These are phyloP conservation scores for Chlorella ohadii DNA, from an alignment of 139 green algal species.

Conservation along the genomic window DNA sequence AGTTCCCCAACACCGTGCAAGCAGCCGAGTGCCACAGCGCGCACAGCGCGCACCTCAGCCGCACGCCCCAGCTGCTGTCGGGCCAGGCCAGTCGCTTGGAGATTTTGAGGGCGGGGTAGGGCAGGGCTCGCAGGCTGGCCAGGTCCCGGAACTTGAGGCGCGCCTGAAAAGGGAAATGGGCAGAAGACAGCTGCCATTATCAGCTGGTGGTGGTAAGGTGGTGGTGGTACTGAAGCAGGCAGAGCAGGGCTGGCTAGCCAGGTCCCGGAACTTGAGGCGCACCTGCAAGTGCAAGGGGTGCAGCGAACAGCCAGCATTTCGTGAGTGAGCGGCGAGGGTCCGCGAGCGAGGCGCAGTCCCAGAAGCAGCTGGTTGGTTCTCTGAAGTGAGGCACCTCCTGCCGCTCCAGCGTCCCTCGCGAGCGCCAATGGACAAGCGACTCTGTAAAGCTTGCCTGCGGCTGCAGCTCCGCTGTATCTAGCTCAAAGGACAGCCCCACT, in stretches of 20 bases:
- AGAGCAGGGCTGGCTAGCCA: slow-evolving; percentile 36
- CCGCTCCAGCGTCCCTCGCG: too few species aligned
- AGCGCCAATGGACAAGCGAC: too few species aligned
- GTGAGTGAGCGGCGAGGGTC: too few species aligned
- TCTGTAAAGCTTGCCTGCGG: slow-evolving; percentile 28
- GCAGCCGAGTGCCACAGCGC: not conserved
- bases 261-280: slow-evolving; percentile 41
- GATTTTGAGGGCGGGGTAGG: slow-evolving; percentile 40
- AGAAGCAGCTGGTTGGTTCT: too few species aligned
- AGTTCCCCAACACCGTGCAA: too few species aligned
- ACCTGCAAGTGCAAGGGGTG: not conserved
- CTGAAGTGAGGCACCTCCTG: too few species aligned
- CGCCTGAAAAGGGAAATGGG: not conserved
- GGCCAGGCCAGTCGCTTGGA: slow-evolving; percentile 30
- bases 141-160: slow-evolving; percentile 44
- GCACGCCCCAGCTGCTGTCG: slow-evolving; percentile 25
- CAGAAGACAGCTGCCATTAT: too few species aligned
- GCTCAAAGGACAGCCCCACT: slow-evolving; percentile 36
- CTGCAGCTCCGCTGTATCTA: slow-evolving; percentile 44
- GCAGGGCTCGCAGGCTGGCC: slow-evolving; percentile 37
- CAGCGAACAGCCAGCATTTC: too few species aligned
- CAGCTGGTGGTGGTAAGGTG: too few species aligned
- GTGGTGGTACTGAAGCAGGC: too few species aligned
- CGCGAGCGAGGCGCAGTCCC: too few species aligned
- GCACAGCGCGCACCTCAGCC: slow-evolving; percentile 6